These are phyloP conservation scores for Trypanosoma melophagium DNA, from an alignment of 208 protist genomes.

Conservation along the genomic window DNA sequence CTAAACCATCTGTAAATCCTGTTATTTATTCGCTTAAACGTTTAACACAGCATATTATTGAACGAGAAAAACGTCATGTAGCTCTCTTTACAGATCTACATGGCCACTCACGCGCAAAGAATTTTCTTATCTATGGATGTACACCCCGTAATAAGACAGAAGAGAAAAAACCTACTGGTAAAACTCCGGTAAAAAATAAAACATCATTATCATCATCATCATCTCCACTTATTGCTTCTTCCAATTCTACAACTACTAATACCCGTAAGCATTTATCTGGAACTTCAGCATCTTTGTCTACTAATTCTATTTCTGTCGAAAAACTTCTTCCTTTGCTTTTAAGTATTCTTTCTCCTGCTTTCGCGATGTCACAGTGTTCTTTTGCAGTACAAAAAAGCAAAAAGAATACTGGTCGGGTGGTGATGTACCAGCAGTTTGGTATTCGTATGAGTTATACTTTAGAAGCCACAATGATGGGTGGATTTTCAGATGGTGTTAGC, in stretches of 20 bases:
- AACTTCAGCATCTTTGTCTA: not conserved
- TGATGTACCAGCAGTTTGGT: slow-evolving; percentile 89
- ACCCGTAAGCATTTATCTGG: not conserved
- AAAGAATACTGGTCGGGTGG: slow-evolving; percentile 84
- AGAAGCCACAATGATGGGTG: slow-evolving; percentile 93
- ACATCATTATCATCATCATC: not conserved
- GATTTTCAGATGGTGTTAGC: slow-evolving; percentile 23
- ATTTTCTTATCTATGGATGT: slow-evolving; percentile 96
- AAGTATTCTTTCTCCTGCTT: slow-evolving; percentile 53
- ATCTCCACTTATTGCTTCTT: not conserved
- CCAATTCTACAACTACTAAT: not conserved
- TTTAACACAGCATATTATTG: slow-evolving; percentile 70
- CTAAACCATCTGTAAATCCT: slow-evolving; percentile 67
- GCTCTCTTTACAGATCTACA: slow-evolving; percentile 93
- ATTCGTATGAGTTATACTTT: slow-evolving; percentile 94
- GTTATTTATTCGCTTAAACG: slow-evolving; percentile 83
- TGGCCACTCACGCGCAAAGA: slow-evolving; percentile 93
- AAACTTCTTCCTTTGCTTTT: slow-evolving; percentile 78
- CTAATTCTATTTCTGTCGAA: slow-evolving; percentile 41
- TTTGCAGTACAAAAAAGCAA: slow-evolving; percentile 91
- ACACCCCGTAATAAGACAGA: slow-evolving; percentile 19
- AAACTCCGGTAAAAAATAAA: not conserved
- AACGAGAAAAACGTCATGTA: slow-evolving; percentile 66
- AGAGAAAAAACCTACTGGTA: slow-evolving; percentile 9
- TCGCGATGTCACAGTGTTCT: slow-evolving; percentile 67